Base-by-base conservation (phyloP, 805 yeast genomes). In the Suhomyces emberorum region DNA sequence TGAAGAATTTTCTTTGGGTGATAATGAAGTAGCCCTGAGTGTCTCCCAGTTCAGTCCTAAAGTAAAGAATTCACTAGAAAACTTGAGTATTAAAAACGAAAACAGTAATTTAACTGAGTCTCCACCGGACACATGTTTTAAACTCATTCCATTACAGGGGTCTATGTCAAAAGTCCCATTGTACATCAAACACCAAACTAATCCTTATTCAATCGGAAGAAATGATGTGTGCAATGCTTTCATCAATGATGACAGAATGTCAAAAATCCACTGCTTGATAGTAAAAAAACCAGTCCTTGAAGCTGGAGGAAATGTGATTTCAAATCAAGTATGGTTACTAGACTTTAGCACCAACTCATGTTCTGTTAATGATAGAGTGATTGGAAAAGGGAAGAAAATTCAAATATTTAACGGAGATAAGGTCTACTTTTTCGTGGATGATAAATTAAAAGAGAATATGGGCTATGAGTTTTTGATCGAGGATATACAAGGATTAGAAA, bases 311-410 rank as follows among this genome's bases (percentile, higher is more conserved):
- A n/a, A n/a, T n/a, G n/a, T n/a, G n/a, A n/a, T n/a, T n/a, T n/a
- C n/a, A n/a, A 68, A 78, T 21, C 55, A 63, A 5, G 70, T 81
- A 3, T 88, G 95, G 95, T 63, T 89, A 20, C 60, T 85, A 31
- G 96, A 88, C 47, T 75, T 69, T 43, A 83, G 93, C 38, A 77
- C 95, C 0, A 89, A 88, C 57, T 82, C 86, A 2, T 84, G 96
- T 53, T 76, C 68, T 48, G 73, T 89, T 6, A 85, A 88, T 49
- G 74, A 74, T 6, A 57, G 62, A 6, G 69, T 69, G 32, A 54
- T 86, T 30, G 82, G 83, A 0, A 77, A 77, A 41, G 82, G 83
- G 2, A 69, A 74, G 21, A 86, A 85, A 48, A 72, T 70, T 0
- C 70, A 77, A 36, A 50, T 89, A 1, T 76, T 68, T 48, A 69